Base-by-base conservation (phyloP, 192 early-diverging fungal genomes). In the Coemansia sp. region DNA sequence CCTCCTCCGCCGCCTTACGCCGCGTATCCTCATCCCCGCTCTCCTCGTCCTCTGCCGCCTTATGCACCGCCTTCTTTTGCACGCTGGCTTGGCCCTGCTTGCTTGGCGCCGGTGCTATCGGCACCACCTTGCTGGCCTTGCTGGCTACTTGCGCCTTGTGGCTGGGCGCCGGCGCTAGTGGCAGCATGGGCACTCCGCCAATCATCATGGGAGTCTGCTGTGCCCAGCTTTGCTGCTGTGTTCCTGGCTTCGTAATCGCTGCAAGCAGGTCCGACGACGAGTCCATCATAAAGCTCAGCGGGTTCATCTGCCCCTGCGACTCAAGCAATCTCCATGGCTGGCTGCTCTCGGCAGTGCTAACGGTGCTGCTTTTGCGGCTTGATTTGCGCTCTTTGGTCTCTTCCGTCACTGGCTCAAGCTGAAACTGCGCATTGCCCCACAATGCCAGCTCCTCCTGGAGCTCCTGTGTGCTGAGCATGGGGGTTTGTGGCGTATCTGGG, bases 371-470 rank as follows among this genome's bases (percentile, higher is more conserved):
- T 28, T 37, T 41, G 26, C 40, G 42, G 15, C 5, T 44, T 12
- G n/a, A n/a, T 3, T 13, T 20, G 14, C 21, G 21, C 14, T 26
- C 1, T 16, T 21, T 33, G 20, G 44, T 53, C 48, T 65, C 65
- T 23, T 65, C 67, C 50, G 14, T 18, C 41, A 59, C 48, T 6
- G 63, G 73, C 63, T 89, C 85, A 26, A 85, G 82, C 33, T 79
- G 81, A 62, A 87, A 89, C 63, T 89, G 85, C 15, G 84, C 82
- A 50, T 85, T 84, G 46, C 86, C 70, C 78, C 83, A 89, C 23
- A 87, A 71, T 7, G 83, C 74, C 44, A 87, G 73, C 50, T 87
- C 86, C 16, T 83, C 78, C 42, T 81, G 74, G 37, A 85, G 76
- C 67, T 87, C 86, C 37, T 83, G 73, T 45, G 78, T 75, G 58